Percentiles rank a stretch among this genome's conserved stretches.
These are phyloP conservation scores for Lyophyllum atratum DNA, from an alignment of 768 basidiomycete genomes.

Conservation along the genomic window DNA sequence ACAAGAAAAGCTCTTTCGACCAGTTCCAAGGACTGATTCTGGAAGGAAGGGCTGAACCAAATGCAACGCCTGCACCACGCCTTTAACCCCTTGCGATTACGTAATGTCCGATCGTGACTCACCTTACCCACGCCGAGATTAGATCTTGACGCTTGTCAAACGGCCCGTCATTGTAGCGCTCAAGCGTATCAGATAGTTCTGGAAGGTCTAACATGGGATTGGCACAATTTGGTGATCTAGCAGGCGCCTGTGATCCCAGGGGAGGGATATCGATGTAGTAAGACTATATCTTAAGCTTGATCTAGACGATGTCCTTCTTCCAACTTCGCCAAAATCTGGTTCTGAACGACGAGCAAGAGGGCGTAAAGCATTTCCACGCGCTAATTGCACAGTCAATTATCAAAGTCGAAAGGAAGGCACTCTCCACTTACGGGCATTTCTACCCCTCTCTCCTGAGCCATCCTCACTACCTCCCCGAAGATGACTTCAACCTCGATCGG, in stretches of 20 bases:
- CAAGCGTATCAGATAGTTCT: no score
- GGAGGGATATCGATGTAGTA: no score
- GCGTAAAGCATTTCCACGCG: constrained; percentile 65
- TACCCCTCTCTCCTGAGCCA: constrained; percentile 46
- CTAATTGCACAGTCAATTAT: constrained; percentile 26
- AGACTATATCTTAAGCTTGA: no score
- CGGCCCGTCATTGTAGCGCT: no score
- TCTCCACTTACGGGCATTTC: constrained; percentile 50
- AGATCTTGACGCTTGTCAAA: background rate
- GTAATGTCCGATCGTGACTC: background rate
- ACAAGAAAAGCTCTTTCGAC: constrained; percentile 14
- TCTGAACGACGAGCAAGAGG: constrained; percentile 59
- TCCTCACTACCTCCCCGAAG: constrained; percentile 58
- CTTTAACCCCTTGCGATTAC: background rate
- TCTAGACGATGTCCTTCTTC: constrained; percentile 3
- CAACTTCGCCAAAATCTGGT: constrained; percentile 51
- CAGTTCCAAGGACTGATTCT: constrained; percentile 17
- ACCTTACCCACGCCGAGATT: background rate
- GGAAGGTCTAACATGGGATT: no score
- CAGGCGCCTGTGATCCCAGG: no score
- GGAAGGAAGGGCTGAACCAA: constrained; percentile 14
- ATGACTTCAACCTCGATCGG: constrained; percentile 73
- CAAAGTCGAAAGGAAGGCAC: background rate
- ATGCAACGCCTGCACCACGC: background rate
- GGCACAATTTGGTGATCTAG: no score